Percentiles rank a stretch among this genome's conserved stretches.
These are phyloP conservation scores for Mrakia hoshinonis DNA, from an alignment of 768 basidiomycete genomes.

Conservation along the genomic window DNA sequence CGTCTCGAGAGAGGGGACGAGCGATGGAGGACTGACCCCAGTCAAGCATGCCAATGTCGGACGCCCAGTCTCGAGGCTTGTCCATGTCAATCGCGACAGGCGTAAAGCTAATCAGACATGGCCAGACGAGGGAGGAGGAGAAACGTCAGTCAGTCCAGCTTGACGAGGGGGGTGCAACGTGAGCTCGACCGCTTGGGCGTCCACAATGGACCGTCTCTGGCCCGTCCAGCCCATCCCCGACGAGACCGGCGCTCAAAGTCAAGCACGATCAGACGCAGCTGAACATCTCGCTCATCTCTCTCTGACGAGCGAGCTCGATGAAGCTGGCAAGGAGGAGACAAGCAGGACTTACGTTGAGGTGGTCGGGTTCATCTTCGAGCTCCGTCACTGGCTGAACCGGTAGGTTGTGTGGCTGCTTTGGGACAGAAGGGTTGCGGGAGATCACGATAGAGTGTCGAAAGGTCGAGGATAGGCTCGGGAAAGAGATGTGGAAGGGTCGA, in stretches of 20 bases:
- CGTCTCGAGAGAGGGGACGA: neutral
- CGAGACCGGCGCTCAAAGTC: too few relatives aligned
- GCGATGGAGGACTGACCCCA: neutral
- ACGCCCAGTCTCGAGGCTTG: slow-evolving; percentile 9
- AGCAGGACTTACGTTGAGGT: too few relatives aligned
- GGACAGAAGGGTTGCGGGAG: neutral
- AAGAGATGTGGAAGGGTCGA: neutral
- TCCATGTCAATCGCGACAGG: neutral
- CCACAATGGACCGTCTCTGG: too few relatives aligned
- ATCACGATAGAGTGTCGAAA: neutral
- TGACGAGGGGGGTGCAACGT: neutral
- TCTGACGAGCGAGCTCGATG: too few relatives aligned
- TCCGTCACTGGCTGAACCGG: too few relatives aligned
- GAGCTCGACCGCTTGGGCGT: neutral
- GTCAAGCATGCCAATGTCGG: neutral
- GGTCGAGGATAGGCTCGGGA: neutral
- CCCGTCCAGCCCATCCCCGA: too few relatives aligned
- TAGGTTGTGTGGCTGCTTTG: neutral
- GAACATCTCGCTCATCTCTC: too few relatives aligned
- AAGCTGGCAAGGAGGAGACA: too few relatives aligned
- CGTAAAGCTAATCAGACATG: neutral
- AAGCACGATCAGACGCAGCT: too few relatives aligned
- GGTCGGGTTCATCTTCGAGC: too few relatives aligned
- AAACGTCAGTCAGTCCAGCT: neutral
- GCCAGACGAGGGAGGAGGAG: neutral